Base-by-base conservation (phyloP, 306 rosid genomes). In the Inga oerstediana region DNA sequence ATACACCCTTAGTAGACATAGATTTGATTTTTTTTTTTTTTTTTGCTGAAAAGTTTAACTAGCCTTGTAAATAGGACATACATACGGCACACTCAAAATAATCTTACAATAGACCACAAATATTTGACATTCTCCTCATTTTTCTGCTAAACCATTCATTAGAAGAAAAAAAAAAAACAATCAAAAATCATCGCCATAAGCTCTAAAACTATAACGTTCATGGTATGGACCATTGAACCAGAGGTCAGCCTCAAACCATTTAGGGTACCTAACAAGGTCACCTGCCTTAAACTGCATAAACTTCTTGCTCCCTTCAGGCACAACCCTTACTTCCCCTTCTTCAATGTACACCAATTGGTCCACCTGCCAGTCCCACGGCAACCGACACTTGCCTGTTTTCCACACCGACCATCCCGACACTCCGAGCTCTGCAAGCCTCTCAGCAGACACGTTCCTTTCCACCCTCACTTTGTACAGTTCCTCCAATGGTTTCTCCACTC, bases 291-390 rank as follows among this genome's bases (percentile, higher is more conserved):
- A 95, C 41, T 71, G 88, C 98, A 93, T 95, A 86, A 82, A 95
- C 7, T 79, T 89, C 89, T 90, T 68, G 88, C 99, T 92, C 19
- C 96, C 97, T 85, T 95, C 92, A 16, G 96, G 94, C 46, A 93
- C 96, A 30, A 95, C 97, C 79, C 94, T 88, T 70, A 95, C 99
- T 81, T 93, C 98, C 64, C 99, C 97, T 89, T 93, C 97, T 89
- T 95, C 98, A 48, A 93, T 87, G 90, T 93, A 93, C 58, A 95
- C 94, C 80, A 95, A 72, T 81, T 92, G 99, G 80, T 93, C 98
- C 75, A 86, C 96, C 83, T 93, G 99, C 99, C 97, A 95, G 68
- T 95, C 99, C 98, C 99, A 92, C 0, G 99, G 98, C 67, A 95
- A 46, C 81, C 41, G 84, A 85, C 92, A 81, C 88, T 93, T 93